Base-by-base conservation (phyloP, 139 green algal genomes). In the Chlamydomonas asymmetrica region DNA sequence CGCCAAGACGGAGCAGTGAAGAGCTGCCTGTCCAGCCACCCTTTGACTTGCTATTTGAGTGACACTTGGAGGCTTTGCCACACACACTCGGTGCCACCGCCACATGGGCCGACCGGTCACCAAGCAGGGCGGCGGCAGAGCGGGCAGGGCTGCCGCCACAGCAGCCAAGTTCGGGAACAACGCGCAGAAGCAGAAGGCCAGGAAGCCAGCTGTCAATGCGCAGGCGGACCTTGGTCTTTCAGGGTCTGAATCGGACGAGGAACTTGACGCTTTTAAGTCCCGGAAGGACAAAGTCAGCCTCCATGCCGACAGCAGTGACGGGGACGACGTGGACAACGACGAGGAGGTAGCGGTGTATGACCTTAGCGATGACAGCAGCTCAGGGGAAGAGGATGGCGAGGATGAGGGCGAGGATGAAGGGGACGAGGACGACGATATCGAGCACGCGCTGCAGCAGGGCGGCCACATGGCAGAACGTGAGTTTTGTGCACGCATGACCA, bases 211-310 rank as follows among this genome's bases (percentile, higher is more conserved):
- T n/a, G n/a, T n/a, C n/a, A n/a, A n/a, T n/a, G n/a, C n/a, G n/a
- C n/a, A n/a, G n/a, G n/a, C n/a, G n/a, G n/a, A n/a, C n/a, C n/a
- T n/a, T n/a, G n/a, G n/a, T n/a, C n/a, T n/a, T n/a, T n/a, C n/a
- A n/a, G n/a, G n/a, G n/a, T n/a, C n/a, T n/a, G n/a, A 81, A 48
- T 5, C 72, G 50, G 82, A 87, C 22, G 77, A 87, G 60, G 79
- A 86, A 5, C 63, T 81, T 23, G 87, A 90, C 23, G 77, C 49
- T 5, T 88, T 89, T 50, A 69, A 90, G 66, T 77, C 76, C 45
- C 32, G 38, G 22, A 82, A 70, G 59, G 82, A 88, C 62, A 81
- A 85, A 29, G n/a, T 92, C 38, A 75, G 62, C 27, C 64, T 92
- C 35, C 66, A 85, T 27, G 63, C 77, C 43, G 73, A 63, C 0